Conservation (phyloP, 108 stramenopile species). For the Mediolabrus comicus region DNA sequence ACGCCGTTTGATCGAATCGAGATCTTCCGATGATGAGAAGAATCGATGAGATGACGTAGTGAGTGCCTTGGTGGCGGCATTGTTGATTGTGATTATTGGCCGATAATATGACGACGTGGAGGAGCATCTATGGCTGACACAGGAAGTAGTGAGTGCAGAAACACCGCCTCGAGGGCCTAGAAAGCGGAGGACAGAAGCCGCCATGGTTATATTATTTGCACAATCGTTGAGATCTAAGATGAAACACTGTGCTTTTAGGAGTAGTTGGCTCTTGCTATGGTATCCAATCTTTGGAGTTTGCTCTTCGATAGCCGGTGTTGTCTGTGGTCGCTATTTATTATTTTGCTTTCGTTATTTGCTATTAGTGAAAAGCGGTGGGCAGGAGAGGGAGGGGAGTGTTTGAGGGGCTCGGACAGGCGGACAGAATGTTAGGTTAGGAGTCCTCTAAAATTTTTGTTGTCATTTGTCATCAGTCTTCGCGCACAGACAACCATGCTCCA, state of each 20-base stretch:
- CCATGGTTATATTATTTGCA: neutral
- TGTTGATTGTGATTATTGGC: neutral
- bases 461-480: too few species aligned
- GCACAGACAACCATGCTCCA: neutral
- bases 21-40: constrained; percentile 9
- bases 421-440: too few species aligned
- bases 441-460: too few species aligned
- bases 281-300: too few species aligned
- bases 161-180: constrained; percentile 10
- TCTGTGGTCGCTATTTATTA: too few species aligned
- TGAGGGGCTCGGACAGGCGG: too few species aligned
- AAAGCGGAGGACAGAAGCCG: constrained; percentile 23
- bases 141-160: neutral
- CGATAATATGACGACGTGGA: neutral
- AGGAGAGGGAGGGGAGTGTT: too few species aligned
- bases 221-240: neutral
- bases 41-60: neutral
- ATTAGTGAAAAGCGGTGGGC: too few species aligned
- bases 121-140: neutral
- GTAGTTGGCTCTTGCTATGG: too few species aligned
- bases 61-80: neutral
- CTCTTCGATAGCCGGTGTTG: too few species aligned
- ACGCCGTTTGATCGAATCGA: constrained; percentile 57
- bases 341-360: too few species aligned
- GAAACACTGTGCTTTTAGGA: too few species aligned